Evolutionary conservation across 805 yeast genomes (phyloP).

Genomic region (Kurtzmaniella cleridarum): DNA sequence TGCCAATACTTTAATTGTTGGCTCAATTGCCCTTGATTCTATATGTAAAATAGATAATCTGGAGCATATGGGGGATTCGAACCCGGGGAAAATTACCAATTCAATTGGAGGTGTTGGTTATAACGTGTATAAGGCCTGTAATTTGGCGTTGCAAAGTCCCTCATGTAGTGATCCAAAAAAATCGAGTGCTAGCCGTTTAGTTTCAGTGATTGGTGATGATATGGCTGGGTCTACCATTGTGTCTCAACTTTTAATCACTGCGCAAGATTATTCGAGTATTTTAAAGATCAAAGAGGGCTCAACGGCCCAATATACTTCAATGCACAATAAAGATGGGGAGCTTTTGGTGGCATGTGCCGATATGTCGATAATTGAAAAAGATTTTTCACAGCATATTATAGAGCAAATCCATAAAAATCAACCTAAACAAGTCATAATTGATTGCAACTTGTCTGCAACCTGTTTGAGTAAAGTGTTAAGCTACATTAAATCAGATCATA

Average conservation of each 20-base stretch:
- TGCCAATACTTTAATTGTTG: conserved; percentile 47
- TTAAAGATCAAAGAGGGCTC: conserved; percentile 12
- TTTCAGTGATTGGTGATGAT: conserved; percentile 63
- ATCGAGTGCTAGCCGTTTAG: conserved; percentile 31
- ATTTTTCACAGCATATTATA: conserved; percentile 37
- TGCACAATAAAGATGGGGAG: conserved; percentile 58
- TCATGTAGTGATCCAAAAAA: conserved; percentile 6
- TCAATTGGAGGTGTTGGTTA: conserved; percentile 83
- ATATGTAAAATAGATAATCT: conserved; percentile 41
- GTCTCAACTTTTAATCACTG: conserved; percentile 16
- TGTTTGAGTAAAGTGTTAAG: conserved; percentile 35
- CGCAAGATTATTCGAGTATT: conserved; percentile 38
- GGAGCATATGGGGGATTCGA: conserved; percentile 51
- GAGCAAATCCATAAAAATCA: conserved; percentile 31
- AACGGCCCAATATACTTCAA: conserved; percentile 73
- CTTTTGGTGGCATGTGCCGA: conserved; percentile 77
- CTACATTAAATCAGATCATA: conserved; percentile 6
- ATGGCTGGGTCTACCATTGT: conserved; percentile 41
- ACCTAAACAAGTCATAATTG: conserved; percentile 55
- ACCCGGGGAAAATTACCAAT: conserved; percentile 56
- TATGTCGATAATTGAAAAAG: conserved; percentile 61
- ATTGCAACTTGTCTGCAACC: conserved; percentile 56
- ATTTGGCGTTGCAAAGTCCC: conserved; percentile 17
- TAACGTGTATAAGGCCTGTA: conserved; percentile 67
- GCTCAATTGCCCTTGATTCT: conserved; percentile 74